These are phyloP conservation scores for Leccinum brunneo-olivaceum DNA, from an alignment of 1,284 basidiomycete genomes.

Conservation along the genomic window DNA sequence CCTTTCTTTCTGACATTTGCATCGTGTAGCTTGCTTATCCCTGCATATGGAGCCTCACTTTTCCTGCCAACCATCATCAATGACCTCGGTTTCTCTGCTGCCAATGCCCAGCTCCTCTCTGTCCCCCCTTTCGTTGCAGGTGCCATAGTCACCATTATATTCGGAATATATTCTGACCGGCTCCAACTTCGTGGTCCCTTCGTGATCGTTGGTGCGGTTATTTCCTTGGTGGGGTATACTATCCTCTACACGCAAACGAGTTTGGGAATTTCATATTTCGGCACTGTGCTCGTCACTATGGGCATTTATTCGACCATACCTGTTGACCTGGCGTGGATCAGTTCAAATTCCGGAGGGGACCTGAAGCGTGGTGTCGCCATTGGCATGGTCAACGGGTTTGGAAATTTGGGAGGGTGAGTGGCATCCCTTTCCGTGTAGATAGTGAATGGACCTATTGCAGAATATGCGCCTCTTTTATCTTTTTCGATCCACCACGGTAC, in stretches of 20 bases:
- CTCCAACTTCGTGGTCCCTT: conserved; percentile 36
- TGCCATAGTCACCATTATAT: conserved; percentile 33
- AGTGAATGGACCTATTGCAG: conserved; percentile 17
- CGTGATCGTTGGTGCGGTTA: conserved; percentile 28
- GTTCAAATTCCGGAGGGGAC: conserved; percentile 50
- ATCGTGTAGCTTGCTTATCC: conserved; percentile 34
- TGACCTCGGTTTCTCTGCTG: conserved; percentile 46
- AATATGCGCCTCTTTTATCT: conserved; percentile 39
- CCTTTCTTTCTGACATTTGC: conserved; percentile 4
- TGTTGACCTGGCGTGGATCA: conserved; percentile 48
- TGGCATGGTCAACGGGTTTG: conserved; percentile 49
- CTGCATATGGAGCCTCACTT: conserved; percentile 51
- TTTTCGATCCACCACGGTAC: conserved; percentile 41
- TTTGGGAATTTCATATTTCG: conserved; percentile 39
- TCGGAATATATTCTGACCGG: conserved; percentile 36
- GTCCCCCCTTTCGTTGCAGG: conserved; percentile 42
- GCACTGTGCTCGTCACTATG: conserved; percentile 44
- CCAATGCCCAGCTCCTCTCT: conserved; percentile 18
- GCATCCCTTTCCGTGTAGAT: no score
- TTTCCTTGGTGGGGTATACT: conserved; percentile 39
- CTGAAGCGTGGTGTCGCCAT: conserved; percentile 45
- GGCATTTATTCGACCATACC: conserved; percentile 50
- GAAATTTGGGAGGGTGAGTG: conserved; percentile 47
- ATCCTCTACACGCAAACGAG: conserved; percentile 34
- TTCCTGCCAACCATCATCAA: conserved; percentile 50